Conservation (phyloP, 2,329 filamentous ascomycete species). For the Iodosphaeria phyllophila region DNA sequence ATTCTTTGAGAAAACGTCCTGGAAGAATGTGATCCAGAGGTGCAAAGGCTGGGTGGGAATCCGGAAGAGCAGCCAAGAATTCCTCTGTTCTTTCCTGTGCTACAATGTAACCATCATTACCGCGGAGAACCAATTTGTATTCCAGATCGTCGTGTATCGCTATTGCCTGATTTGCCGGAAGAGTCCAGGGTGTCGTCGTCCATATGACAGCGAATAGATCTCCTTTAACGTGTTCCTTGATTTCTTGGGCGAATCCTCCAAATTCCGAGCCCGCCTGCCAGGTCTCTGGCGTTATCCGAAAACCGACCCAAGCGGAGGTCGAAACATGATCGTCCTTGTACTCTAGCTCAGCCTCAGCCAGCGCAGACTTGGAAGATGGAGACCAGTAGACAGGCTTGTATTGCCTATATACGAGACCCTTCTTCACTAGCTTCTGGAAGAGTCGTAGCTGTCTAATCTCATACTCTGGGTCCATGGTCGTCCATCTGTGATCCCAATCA, state of each 20-base stretch:
- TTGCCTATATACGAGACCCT: conserved; percentile 56
- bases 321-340: conserved; percentile 62
- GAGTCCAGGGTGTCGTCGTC: conserved; percentile 96
- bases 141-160: conserved; percentile 58
- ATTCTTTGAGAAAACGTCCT: too few relatives aligned
- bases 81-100: conserved; percentile 51
- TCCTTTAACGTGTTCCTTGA: conserved; percentile 21
- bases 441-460: conserved; percentile 58
- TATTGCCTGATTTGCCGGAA: conserved; percentile 83
- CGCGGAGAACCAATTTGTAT: conserved; percentile 49
- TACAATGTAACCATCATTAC: conserved; percentile 45
- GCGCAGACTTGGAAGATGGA: conserved; percentile 56
- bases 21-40: too few relatives aligned
- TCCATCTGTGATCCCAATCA: conserved; percentile 62
- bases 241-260: conserved; percentile 5
- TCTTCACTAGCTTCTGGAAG: conserved; percentile 56
- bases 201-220: conserved; percentile 71
- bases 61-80: conserved; percentile 29
- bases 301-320: conserved; percentile 60
- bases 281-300: conserved; percentile 43
- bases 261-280: conserved; percentile 5
- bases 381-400: conserved; percentile 82
- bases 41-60: too few relatives aligned
- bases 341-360: conserved; percentile 72
- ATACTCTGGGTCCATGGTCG: conserved; percentile 60